Evolutionary conservation across 2,329 filamentous ascomycete genomes (phyloP).

Genomic region (Pyrenophora tritici-repentis): DNA sequence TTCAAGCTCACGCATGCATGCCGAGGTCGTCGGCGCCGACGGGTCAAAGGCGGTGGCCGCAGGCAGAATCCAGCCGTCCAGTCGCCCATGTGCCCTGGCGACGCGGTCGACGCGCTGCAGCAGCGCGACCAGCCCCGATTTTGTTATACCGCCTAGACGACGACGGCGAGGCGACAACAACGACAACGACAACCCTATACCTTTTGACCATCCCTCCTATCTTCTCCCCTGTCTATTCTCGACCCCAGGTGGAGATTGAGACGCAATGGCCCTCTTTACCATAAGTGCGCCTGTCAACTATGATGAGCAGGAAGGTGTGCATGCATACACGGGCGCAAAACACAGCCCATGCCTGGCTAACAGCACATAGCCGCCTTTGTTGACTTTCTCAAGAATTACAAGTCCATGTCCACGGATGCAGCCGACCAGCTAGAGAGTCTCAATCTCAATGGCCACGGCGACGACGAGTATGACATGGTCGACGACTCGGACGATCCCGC

Average conservation of each 20-base stretch:
- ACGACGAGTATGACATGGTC: constrained; percentile 92
- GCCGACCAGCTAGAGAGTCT: constrained; percentile 83
- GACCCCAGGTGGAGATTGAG: constrained; percentile 1
- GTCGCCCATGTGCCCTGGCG: constrained; percentile 21
- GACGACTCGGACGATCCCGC: constrained; percentile 72
- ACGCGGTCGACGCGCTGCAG: constrained; percentile 36
- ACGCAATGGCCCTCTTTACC: constrained; percentile 81
- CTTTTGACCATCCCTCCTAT: background rate
- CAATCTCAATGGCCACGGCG: constrained; percentile 84
- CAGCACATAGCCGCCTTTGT: constrained; percentile 72
- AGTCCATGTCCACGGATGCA: constrained; percentile 73
- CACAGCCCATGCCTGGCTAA: constrained; percentile 34
- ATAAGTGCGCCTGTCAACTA: constrained; percentile 84
- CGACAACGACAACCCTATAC: constrained; percentile 2
- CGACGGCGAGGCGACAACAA: too few species aligned
- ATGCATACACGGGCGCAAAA: constrained; percentile 41
- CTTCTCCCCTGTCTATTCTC: background rate
- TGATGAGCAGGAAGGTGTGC: constrained; percentile 78
- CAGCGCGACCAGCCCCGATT: constrained; percentile 35
- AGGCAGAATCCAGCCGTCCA: constrained; percentile 19
- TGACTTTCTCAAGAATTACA: constrained; percentile 86
- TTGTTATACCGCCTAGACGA: constrained; percentile 22
- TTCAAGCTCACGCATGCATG: constrained; percentile 16
- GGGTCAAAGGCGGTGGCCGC: constrained; percentile 33
- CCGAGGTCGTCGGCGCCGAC: constrained; percentile 40